These are phyloP conservation scores for Iberis amara DNA, from an alignment of 441 rosid species.

Conservation along the genomic window DNA sequence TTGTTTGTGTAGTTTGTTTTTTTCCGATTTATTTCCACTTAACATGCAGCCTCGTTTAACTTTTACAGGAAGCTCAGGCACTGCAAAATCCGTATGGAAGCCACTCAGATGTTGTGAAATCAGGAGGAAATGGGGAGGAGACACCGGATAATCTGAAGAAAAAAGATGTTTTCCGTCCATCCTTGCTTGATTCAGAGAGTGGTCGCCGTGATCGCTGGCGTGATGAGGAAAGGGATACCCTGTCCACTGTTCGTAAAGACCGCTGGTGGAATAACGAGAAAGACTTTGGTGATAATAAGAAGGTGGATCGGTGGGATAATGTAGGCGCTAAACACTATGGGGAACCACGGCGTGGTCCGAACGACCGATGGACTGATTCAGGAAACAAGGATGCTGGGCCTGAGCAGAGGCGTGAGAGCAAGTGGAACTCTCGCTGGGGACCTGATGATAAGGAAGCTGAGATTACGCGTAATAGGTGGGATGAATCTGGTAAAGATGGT, in stretches of 20 bases:
- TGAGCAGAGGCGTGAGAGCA: slow-evolving; percentile 91
- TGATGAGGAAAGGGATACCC: slow-evolving; percentile 94
- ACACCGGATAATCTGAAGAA: slow-evolving; percentile 60
- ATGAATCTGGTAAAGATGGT: slow-evolving; percentile 67
- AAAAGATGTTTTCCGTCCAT: slow-evolving; percentile 82
- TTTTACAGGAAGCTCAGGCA: slow-evolving; percentile 53
- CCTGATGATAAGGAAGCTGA: slow-evolving; percentile 73
- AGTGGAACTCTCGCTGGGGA: slow-evolving; percentile 99
- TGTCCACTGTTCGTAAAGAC: slow-evolving; percentile 59
- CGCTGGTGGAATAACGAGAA: slow-evolving; percentile 85
- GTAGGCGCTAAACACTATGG: slow-evolving; percentile 53
- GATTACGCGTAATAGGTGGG: slow-evolving; percentile 51
- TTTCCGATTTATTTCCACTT: not conserved
- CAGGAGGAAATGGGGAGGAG: slow-evolving; percentile 57
- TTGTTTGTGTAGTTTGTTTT: not conserved
- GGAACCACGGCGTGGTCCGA: slow-evolving; percentile 66
- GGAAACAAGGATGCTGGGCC: slow-evolving; percentile 60
- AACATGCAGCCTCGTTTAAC: slow-evolving; percentile 10
- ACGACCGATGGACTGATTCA: slow-evolving; percentile 78
- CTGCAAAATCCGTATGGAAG: slow-evolving; percentile 37
- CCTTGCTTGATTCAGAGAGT: slow-evolving; percentile 73
- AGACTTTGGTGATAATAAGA: slow-evolving; percentile 60
- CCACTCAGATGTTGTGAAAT: slow-evolving; percentile 42
- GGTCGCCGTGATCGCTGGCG: slow-evolving; percentile 91
- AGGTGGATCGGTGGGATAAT: slow-evolving; percentile 80